Evolutionary conservation across 805 yeast species (phyloP), one percentile per base, ranked within the genome.

Genomic region (Candida broadrunensis): DNA sequence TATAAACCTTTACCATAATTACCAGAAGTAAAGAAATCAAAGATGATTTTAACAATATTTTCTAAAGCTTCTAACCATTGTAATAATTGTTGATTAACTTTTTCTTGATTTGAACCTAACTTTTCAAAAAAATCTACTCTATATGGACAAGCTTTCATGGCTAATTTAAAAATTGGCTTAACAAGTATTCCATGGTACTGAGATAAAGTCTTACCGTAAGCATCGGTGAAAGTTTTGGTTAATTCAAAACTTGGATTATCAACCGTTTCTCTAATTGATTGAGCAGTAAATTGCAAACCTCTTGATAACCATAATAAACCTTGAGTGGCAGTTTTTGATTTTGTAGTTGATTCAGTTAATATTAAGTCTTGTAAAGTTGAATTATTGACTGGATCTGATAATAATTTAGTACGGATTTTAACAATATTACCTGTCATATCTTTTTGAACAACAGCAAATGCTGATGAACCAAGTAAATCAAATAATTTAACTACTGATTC

Each of bases 91-190:
- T 65, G 70, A 29, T 63, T 52, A 17, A 89, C 95, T 56, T 75
- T 77, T 25, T 67, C 82, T 60, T 81, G 84, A 60, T 84, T 88
- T 17, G 74, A 73, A 42, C 96, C 96, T 52, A 88, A 76, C 70
- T 88, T 88, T 44, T 63, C 82, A 56, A 87, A 88, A 59, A 88
- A 86, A 57, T 81, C 95, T 60, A 78, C 80, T 70, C 96, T 80
- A 67, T 87, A 89, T 11, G 97, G 97, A 64, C 95, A 87, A 2
- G 96, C 95, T 64, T 85, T 86, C 96, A 88, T 89, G 36, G 97
- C 97, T 60, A 89, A 74, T 67, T 87, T 87, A 78, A 88, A 88
- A 39, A 89, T 80, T 20, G 96, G 96, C 57, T 83, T 85, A 47
- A 88, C 74, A 55, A 88, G 70, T 76, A 88, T 78, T 39, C 83